phyloP scores from a whole-genome alignment of 2,329 filamentous ascomycete species.

The Helotiales sp. region DNA sequence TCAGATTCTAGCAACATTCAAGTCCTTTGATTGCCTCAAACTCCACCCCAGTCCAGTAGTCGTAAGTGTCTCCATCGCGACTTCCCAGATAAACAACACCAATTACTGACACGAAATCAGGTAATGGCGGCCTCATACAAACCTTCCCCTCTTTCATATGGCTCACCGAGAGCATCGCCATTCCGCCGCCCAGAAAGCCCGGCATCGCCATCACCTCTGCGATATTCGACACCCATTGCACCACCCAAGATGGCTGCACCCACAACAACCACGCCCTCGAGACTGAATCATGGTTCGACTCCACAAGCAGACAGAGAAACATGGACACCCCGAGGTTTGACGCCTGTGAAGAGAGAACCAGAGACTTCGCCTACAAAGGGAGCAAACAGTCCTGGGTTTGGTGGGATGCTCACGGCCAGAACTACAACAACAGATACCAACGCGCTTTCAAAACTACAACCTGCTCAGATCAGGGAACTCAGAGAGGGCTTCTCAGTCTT shows the following conservation, averaged over 20 bases:
- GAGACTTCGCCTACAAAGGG: slow-evolving; percentile 35
- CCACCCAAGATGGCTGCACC: slow-evolving; percentile 49
- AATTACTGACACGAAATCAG: neutral
- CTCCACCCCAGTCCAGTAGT: neutral
- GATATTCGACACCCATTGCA: slow-evolving; percentile 58
- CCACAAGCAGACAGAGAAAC: slow-evolving; percentile 38
- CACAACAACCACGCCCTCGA: slow-evolving; percentile 45
- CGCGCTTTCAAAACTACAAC: slow-evolving; percentile 71
- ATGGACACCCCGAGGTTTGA: slow-evolving; percentile 36
- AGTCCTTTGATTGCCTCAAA: neutral
- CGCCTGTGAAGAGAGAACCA: slow-evolving; percentile 35
- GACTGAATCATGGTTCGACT: slow-evolving; percentile 39
- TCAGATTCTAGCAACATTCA: neutral
- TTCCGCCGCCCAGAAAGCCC: slow-evolving; percentile 64
- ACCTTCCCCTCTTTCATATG: slow-evolving; percentile 70
- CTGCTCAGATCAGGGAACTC: slow-evolving; percentile 81
- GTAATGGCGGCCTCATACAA: slow-evolving; percentile 55
- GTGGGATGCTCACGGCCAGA: slow-evolving; percentile 27
- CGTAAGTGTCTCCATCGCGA: slow-evolving; percentile 15
- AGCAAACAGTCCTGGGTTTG: slow-evolving; percentile 31
- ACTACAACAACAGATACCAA: slow-evolving; percentile 37
- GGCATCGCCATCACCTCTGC: slow-evolving; percentile 64
- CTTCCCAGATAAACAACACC: slow-evolving; percentile 17
- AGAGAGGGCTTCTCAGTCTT: slow-evolving; percentile 93
- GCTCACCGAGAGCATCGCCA: slow-evolving; percentile 67